Evolutionary conservation across 176 grass and related monocot genomes (phyloP).

Genomic region (Musa beccarii): DNA sequence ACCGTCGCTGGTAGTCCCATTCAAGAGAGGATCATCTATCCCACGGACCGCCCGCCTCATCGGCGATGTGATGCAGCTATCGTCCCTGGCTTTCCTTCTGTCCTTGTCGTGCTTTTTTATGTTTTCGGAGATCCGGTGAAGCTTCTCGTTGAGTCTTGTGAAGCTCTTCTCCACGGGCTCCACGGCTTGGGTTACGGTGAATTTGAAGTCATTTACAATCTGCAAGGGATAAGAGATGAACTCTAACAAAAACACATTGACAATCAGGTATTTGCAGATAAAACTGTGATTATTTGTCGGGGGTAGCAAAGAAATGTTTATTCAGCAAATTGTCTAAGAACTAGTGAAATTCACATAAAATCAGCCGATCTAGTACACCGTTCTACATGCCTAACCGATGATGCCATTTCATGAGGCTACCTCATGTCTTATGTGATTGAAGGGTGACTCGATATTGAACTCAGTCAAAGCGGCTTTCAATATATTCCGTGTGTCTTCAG

Average conservation of each 20-base stretch:
- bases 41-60: conserved; percentile 47
- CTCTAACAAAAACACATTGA: background rate
- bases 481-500: background rate
- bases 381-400: background rate
- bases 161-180: conserved; percentile 79
- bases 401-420: background rate
- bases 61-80: conserved; percentile 53
- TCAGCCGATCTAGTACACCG: too few relatives aligned
- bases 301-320: too few relatives aligned
- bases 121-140: conserved; percentile 24
- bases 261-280: background rate
- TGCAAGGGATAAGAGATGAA: conserved; percentile 3
- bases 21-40: conserved; percentile 82
- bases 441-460: background rate
- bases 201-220: conserved; percentile 97
- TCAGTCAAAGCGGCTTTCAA: background rate
- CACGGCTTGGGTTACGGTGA: conserved; percentile 81
- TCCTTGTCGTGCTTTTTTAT: conserved; percentile 57
- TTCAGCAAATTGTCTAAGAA: background rate
- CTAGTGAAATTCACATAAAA: background rate
- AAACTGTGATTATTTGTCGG: too few relatives aligned
- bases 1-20: conserved; percentile 59
- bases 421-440: background rate
- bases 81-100: conserved; percentile 56
- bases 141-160: conserved; percentile 43